Base-by-base conservation (phyloP, 2,329 filamentous ascomycete genomes). In the Neonectria hederae region DNA sequence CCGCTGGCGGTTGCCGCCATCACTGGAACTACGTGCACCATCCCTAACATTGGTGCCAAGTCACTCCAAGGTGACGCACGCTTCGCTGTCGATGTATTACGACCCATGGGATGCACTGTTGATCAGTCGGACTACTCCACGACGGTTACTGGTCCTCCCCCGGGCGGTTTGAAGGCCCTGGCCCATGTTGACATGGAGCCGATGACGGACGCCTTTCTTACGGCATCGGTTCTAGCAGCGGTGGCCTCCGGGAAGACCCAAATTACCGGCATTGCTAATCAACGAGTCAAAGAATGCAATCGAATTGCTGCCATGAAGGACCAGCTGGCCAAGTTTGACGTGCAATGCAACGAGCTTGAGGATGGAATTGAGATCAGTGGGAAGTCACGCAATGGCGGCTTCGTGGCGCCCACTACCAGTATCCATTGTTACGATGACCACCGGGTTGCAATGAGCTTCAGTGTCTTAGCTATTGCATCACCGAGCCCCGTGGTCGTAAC, bases 141-240 rank as follows among this genome's bases (percentile, higher is more conserved):
- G 1, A 98, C 94, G 0, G 96, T 99, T 9, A 97, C 91, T 9
- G 96, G 96, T 1, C 96, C 96, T n/a, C 80, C 87, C 2, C 79
- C 85, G 59, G 95, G 96, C 11, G 80, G 86, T 17, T 82, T 99
- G 42, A 89, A 89, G 71, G 90, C 92, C 0, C 82, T 99, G 13
- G 82, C 89, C 19, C 91, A 95, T 63, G 89, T 99, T 28, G 94
- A 99, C 75, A 99, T 99, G 96, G 96, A 98, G 78, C 92, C 95
- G 1, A 99, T 99, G 96, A 99, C 96, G 0, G 96, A 99, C 79
- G 96, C 96, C 53, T 99, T 99, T 84, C 85, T 99, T 56, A 97
- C 94, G 5, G 96, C 96, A 19, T 97, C 94, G 2, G 94, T 97
- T 5, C 86, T 99, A 51, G 96, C 94, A 26, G 96, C 96, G 38